These are phyloP conservation scores for Claviceps pusilla DNA, from an alignment of 2,329 filamentous ascomycete species.

Conservation along the genomic window DNA sequence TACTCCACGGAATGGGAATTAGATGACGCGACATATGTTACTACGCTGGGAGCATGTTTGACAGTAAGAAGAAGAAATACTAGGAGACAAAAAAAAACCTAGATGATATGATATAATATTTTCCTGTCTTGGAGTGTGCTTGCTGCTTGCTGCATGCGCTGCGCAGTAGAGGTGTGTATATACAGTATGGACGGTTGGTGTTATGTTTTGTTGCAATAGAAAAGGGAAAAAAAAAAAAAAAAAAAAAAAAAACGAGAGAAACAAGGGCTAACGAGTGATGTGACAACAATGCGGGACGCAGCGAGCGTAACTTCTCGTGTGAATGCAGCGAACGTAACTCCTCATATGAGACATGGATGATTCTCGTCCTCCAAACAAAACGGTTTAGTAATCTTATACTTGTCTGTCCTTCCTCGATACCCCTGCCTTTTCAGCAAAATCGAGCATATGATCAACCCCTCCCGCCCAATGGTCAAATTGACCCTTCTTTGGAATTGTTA, in stretches of 20 bases:
- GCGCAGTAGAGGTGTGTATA: too few relatives aligned
- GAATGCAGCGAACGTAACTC: neutral
- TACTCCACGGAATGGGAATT: too few relatives aligned
- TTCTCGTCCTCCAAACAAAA: neutral
- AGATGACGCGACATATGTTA: too few relatives aligned
- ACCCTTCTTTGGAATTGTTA: slow-evolving; percentile 5
- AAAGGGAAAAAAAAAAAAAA: too few relatives aligned
- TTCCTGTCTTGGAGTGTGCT: too few relatives aligned
- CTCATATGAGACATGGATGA: neutral
- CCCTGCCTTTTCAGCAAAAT: neutral
- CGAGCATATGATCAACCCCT: neutral
- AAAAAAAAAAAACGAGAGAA: neutral
- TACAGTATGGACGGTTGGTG: too few relatives aligned
- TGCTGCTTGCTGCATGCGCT: too few relatives aligned
- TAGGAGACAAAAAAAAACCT: too few relatives aligned
- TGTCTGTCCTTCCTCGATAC: neutral
- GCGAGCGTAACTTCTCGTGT: neutral
- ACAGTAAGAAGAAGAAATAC: too few relatives aligned
- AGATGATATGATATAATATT: too few relatives aligned
- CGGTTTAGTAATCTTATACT: neutral
- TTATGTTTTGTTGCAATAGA: too few relatives aligned
- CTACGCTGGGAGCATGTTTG: too few relatives aligned
- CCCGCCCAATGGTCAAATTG: neutral
- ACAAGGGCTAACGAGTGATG: neutral
- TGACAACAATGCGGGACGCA: neutral